Percentiles rank a stretch among this genome's conserved stretches.
Evolutionary conservation across 2,329 filamentous ascomycete species (phyloP).

Genomic region (Xylaria sp.): DNA sequence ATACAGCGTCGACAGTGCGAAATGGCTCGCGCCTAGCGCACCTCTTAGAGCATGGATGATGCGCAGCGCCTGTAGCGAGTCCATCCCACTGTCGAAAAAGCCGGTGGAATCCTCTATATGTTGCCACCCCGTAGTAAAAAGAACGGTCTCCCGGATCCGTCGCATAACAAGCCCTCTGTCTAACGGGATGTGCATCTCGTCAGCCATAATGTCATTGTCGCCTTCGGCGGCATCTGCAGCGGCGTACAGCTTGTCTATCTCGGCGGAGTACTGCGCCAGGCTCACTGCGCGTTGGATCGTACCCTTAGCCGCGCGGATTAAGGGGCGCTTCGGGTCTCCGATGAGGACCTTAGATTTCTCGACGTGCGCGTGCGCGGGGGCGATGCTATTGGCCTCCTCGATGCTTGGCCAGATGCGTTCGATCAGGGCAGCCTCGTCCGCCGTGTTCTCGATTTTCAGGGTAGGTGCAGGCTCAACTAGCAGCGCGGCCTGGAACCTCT

Average conservation of each 20-base stretch:
- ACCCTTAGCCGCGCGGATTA: slow-evolving; percentile 33
- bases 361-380: slow-evolving; percentile 31
- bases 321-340: slow-evolving; percentile 10
- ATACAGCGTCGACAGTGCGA: slow-evolving; percentile 20
- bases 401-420: slow-evolving; percentile 34
- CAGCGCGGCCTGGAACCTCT: slow-evolving; percentile 33
- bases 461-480: slow-evolving; percentile 27
- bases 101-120: not conserved
- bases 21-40: not conserved
- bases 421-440: slow-evolving; percentile 31
- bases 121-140: not conserved
- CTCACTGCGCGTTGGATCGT: slow-evolving; percentile 28
- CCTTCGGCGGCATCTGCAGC: not conserved
- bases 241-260: slow-evolving; percentile 19
- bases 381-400: slow-evolving; percentile 29
- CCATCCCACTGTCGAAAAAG: slow-evolving; percentile 22
- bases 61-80: slow-evolving; percentile 15
- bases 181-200: not conserved
- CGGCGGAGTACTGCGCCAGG: slow-evolving; percentile 26
- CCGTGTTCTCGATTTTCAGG: slow-evolving; percentile 9
- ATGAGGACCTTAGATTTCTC: slow-evolving; percentile 32
- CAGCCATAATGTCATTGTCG: not conserved
- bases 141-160: slow-evolving; percentile 9
- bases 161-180: not conserved
- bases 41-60: not conserved